A percentile compares a stretch with the other conserved stretches of the same genome.
Conservation (phyloP, 192 early-diverging fungal genomes). For the Podila horticola region DNA sequence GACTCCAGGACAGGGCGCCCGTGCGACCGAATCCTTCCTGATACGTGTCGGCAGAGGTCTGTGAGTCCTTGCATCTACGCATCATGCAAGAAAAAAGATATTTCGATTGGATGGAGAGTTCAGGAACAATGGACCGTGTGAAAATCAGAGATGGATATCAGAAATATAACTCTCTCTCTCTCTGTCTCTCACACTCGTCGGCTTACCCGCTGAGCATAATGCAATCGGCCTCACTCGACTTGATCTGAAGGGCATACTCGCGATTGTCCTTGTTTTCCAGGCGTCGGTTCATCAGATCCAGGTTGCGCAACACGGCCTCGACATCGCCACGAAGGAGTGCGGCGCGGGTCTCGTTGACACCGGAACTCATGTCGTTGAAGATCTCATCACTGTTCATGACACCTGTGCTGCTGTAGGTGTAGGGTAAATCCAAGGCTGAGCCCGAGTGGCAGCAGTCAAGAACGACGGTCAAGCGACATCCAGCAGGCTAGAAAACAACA, state of each 20-base stretch:
- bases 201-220: conserved; percentile 82
- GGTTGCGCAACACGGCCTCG: conserved; percentile 37
- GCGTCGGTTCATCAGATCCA: conserved; percentile 55
- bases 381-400: conserved; percentile 58
- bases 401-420: conserved; percentile 78
- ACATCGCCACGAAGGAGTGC: conserved; percentile 59
- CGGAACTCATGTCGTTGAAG: conserved; percentile 57
- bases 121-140: neutral
- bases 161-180: too few relatives aligned
- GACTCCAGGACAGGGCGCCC: conserved; percentile 81
- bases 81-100: conserved; percentile 1
- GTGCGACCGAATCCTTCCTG: conserved; percentile 65
- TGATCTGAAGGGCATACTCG: conserved; percentile 26
- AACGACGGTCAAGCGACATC: conserved; percentile 81
- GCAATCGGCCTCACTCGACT: conserved; percentile 72
- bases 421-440: conserved; percentile 84
- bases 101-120: neutral
- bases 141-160: too few relatives aligned
- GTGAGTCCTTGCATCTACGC: conserved; percentile 78
- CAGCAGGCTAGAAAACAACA: conserved; percentile 39
- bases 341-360: conserved; percentile 55
- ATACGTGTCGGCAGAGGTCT: conserved; percentile 83
- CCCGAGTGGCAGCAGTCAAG: conserved; percentile 91
- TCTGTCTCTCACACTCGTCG: too few relatives aligned
- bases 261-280: conserved; percentile 17